Conservation (phyloP, 768 basidiomycete species). For the Dacryopinax spathularia region DNA sequence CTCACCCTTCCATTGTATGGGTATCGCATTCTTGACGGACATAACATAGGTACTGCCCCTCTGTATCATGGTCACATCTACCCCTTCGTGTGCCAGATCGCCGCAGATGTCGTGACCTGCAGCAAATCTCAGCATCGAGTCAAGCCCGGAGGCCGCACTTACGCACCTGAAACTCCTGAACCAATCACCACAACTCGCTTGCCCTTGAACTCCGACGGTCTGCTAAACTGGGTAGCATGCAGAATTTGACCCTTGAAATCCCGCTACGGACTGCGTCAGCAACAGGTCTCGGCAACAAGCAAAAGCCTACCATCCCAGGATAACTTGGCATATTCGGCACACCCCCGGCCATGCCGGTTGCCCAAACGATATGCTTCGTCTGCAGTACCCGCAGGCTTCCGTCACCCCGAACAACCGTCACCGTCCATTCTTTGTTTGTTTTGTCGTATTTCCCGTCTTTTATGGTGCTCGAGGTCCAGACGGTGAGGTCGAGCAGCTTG, state of each 20-base stretch:
- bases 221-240: slow-evolving; percentile 44
- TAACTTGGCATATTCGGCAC: slow-evolving; percentile 33
- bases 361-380: slow-evolving; percentile 30
- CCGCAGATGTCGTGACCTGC: slow-evolving; percentile 13
- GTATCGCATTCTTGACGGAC: slow-evolving; percentile 14
- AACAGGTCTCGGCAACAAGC: background rate
- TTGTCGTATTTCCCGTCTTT: slow-evolving; percentile 25
- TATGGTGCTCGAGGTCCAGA: slow-evolving; percentile 30
- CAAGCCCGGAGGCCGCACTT: background rate
- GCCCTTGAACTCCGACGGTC: slow-evolving; percentile 41
- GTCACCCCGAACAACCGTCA: slow-evolving; percentile 24
- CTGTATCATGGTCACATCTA: slow-evolving; percentile 19
- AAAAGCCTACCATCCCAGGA: slow-evolving; percentile 20
- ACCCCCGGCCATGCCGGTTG: slow-evolving; percentile 34
- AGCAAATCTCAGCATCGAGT: background rate
- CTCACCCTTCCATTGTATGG: slow-evolving; percentile 15
- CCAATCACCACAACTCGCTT: slow-evolving; percentile 63
- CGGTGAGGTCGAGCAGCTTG: slow-evolving; percentile 28
- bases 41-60: slow-evolving; percentile 19
- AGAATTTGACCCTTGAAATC: slow-evolving; percentile 47
- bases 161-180: slow-evolving; percentile 41
- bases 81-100: slow-evolving; percentile 19
- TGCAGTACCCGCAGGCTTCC: slow-evolving; percentile 18
- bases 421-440: slow-evolving; percentile 24
- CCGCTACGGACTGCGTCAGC: slow-evolving; percentile 24